Base-by-base conservation (phyloP, 2,329 filamentous ascomycete genomes). In the Trichoderma arundinaceum region DNA sequence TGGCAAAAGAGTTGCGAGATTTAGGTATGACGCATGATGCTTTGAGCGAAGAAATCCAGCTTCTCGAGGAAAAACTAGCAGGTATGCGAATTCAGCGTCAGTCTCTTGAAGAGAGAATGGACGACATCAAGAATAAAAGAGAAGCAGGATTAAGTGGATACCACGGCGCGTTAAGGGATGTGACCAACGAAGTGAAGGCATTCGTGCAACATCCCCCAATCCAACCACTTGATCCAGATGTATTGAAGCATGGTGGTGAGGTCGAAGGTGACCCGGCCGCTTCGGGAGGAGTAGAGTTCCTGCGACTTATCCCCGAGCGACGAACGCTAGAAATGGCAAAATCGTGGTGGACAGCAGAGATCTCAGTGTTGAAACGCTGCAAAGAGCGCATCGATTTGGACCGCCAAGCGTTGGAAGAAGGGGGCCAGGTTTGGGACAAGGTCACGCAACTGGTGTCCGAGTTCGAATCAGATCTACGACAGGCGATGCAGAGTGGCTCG, bases 101-200 rank as follows among this genome's bases (percentile, higher is more conserved):
- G n/a, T 84, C 82, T 73, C 76, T 93, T 0, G 77, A 84, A 67
- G 82, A 82, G 2, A 83, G 86, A 71, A 86, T 92, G 52, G 81
- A 85, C 7, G 86, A 89, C 64, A 82, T 87, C 1, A 83, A 84
- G 68, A 92, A 89, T 70, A 83, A 83, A 62, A 81, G 89, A 43
- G 90, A 92, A 73, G 88, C 90, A 1, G 87, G 87, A n/a, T 75
- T 92, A 13, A 91, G 89, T 64, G 89, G 89, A 0, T 93, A 92
- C 74, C 86, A 83, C 19, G 85, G 88, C 1, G 89, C 89, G 4
- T 77, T 92, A 41, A 84, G 81, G 64, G 85, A 91, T 62, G 83
- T 91, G 6, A 89, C 93, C 67, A 80, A 79, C 13, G 85, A 90
- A 63, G 81, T 92, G 6, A 77, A 79, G 5, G 79, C 78, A 4